Base-by-base conservation (phyloP, 805 yeast genomes). In the Blastobotrys attinorum region DNA sequence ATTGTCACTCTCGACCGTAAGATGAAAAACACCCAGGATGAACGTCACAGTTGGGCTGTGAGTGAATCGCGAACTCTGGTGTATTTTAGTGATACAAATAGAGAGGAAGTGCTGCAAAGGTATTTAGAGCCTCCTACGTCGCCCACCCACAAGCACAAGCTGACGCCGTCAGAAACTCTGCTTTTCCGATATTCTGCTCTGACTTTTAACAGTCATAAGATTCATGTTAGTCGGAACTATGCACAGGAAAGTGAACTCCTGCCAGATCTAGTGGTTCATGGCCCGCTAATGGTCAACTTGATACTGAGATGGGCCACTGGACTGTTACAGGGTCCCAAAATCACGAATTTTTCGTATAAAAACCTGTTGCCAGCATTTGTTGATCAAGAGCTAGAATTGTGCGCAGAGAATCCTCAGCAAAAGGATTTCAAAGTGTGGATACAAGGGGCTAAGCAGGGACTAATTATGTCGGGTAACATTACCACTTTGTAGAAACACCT, bases 151-250 rank as follows among this genome's bases (percentile, higher is more conserved):
- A n/a, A 58, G 5, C 62, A 56, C 39, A 52, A 51, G 18, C 54
- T 69, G 34, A 63, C 44, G 18, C 72, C 75, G 34, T 56, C 73
- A 4, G 62, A 64, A 43, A 56, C 67, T 5, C 68, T 76, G 32
- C 66, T 78, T 29, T 71, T 78, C 50, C 65, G 86, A 48, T 84
- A 79, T 63, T 79, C 90, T 37, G 81, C 85, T 10, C 60, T 92
- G 42, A 80, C 92, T 1, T 80, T 79, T 64, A 90, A 90, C 59
- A 71, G 94, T 3, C 98, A 90, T 62, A 72, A 73, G 46, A 85
- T 90, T 32, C 98, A 90, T 63, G 80, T 78, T 60, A 84, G 85
- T 56, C 58, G 61, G 4, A 50, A 50, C 1, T 85, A 84, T 58
- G 71, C 86, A 5, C 52, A 43, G 3, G 44, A 57, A 0, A 55